Evolutionary conservation across 306 rosid genomes (phyloP).

Genomic region (Albizia julibrissin): DNA sequence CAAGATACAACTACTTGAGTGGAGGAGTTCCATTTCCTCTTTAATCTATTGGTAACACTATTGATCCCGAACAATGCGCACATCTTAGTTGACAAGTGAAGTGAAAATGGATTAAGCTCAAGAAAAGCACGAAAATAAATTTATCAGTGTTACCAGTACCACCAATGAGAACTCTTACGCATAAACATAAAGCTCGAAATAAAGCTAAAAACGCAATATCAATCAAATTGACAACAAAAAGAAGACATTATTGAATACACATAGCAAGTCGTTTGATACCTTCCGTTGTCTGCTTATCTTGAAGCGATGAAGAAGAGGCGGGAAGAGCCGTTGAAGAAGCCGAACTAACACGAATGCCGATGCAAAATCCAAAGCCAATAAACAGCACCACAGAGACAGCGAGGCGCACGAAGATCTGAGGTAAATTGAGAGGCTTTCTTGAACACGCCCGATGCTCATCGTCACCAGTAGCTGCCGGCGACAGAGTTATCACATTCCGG

Average conservation of each 20-base stretch:
- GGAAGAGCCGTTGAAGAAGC: constrained; percentile 45
- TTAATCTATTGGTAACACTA: background rate
- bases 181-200: background rate
- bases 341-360: constrained; percentile 50
- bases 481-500: background rate
- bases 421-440: constrained; percentile 14
- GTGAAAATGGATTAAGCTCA: background rate
- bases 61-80: background rate
- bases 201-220: background rate
- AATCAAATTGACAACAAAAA: background rate
- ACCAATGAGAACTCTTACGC: background rate
- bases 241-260: background rate
- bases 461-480: background rate
- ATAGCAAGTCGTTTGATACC: constrained; percentile 36
- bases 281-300: constrained; percentile 49
- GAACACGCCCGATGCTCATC: background rate
- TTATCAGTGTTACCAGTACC: background rate
- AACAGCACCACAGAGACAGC: constrained; percentile 55
- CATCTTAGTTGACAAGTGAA: background rate
- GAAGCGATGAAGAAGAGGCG: constrained; percentile 29
- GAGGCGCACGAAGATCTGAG: constrained; percentile 38
- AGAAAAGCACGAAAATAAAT: background rate
- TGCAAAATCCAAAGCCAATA: constrained; percentile 53
- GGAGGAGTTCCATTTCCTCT: background rate
- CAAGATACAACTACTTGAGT: background rate